Evolutionary conservation across 768 basidiomycete genomes (phyloP).

Genomic region (Austroboletus festivus): DNA sequence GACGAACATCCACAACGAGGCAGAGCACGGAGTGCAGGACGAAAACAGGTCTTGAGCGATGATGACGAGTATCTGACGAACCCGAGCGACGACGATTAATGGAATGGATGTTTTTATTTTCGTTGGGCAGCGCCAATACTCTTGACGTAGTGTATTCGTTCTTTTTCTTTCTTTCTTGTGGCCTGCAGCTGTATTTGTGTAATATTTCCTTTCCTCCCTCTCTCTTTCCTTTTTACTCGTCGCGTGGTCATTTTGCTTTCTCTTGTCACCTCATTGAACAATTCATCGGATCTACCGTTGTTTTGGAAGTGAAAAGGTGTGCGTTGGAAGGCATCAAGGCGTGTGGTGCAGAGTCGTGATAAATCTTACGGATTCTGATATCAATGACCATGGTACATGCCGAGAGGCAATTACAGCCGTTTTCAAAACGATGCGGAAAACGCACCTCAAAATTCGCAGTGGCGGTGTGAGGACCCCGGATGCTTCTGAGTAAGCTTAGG

Average conservation of each 20-base stretch:
- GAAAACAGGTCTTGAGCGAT: slow-evolving; percentile 76
- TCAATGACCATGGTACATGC: too few relatives aligned
- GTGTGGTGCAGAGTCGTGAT: too few relatives aligned
- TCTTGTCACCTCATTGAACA: slow-evolving; percentile 2
- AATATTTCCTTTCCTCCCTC: too few relatives aligned
- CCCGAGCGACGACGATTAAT: slow-evolving; percentile 69
- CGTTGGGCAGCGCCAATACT: too few relatives aligned
- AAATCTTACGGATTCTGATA: too few relatives aligned
- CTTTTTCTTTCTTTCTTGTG: too few relatives aligned
- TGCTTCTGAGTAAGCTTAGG: neutral
- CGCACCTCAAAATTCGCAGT: neutral
- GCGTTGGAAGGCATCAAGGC: too few relatives aligned
- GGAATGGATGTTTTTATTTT: slow-evolving; percentile 15
- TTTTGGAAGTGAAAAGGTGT: too few relatives aligned
- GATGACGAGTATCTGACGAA: slow-evolving; percentile 58
- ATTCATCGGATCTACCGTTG: neutral
- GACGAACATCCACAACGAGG: slow-evolving; percentile 63
- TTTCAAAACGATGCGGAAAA: neutral
- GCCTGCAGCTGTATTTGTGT: too few relatives aligned
- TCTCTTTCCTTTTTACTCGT: slow-evolving; percentile 9
- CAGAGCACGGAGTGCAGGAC: slow-evolving; percentile 54
- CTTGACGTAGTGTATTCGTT: slow-evolving; percentile 21
- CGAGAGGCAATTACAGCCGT: too few relatives aligned
- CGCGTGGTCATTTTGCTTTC: slow-evolving; percentile 1
- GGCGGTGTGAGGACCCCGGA: neutral